phyloP scores from a whole-genome alignment of 306 rosid species.

The Cicer yamashitae region DNA sequence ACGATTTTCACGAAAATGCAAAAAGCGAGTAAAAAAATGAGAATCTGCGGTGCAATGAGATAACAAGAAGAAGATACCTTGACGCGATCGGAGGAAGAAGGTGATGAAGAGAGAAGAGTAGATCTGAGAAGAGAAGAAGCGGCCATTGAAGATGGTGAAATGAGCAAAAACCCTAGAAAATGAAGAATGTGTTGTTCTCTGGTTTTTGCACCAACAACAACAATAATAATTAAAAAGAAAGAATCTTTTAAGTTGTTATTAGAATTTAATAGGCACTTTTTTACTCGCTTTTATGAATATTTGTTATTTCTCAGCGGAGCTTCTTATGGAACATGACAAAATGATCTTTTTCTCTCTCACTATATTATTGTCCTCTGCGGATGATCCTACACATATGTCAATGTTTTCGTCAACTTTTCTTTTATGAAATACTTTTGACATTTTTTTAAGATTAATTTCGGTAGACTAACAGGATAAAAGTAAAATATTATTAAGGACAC shows the following conservation, averaged over 20 bases:
- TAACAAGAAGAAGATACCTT: slow-evolving; percentile 51
- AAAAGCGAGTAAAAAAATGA: neutral
- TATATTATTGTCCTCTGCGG: neutral
- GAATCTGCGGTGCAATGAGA: neutral
- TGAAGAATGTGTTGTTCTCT: neutral
- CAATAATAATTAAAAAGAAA: neutral
- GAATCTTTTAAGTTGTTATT: too few species aligned
- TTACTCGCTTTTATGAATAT: neutral
- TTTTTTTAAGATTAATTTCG: too few species aligned
- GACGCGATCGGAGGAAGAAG: slow-evolving; percentile 47
- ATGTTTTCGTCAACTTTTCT: too few species aligned
- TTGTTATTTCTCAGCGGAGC: slow-evolving; percentile 46
- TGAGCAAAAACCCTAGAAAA: slow-evolving; percentile 45
- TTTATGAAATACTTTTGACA: too few species aligned
- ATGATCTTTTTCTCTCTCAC: slow-evolving; percentile 1
- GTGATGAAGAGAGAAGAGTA: slow-evolving; percentile 51
- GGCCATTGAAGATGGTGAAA: slow-evolving; percentile 62
- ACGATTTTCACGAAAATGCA: neutral
- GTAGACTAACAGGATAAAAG: too few species aligned
- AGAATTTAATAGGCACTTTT: neutral
- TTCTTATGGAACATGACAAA: slow-evolving; percentile 42
- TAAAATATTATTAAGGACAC: too few species aligned
- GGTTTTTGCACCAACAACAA: slow-evolving; percentile 17
- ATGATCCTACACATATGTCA: neutral
- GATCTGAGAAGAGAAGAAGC: slow-evolving; percentile 77